These are phyloP conservation scores for Silene conica DNA, from an alignment of 148 eudicot species.

Conservation along the genomic window DNA sequence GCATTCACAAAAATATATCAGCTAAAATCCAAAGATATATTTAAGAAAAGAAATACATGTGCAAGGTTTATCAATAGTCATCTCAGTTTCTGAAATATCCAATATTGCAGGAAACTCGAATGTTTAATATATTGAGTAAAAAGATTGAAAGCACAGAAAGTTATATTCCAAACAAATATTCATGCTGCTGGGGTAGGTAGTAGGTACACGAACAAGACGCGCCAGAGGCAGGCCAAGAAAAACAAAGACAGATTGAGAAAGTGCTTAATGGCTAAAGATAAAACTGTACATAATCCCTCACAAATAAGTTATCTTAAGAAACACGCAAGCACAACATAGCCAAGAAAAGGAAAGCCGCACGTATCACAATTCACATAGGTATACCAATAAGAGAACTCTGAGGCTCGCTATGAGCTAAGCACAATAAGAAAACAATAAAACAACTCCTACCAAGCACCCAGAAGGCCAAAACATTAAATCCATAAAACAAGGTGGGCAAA, in stretches of 20 bases:
- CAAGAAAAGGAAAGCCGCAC: background rate
- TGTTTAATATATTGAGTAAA: constrained; percentile 72
- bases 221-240: constrained; percentile 34
- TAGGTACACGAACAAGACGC: constrained; percentile 92
- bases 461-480: constrained; percentile 95
- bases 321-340: constrained; percentile 61
- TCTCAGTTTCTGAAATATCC: constrained; percentile 39
- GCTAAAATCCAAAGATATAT: constrained; percentile 9
- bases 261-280: constrained; percentile 1
- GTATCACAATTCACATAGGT: constrained; percentile 20
- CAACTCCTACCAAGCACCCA: constrained; percentile 93
- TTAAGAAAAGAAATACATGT: background rate
- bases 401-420: background rate
- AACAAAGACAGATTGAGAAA: background rate
- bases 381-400: constrained; percentile 2
- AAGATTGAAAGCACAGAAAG: constrained; percentile 84
- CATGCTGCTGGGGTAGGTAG: constrained; percentile 91
- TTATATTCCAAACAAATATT: constrained; percentile 60
- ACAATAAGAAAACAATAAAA: background rate
- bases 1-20: constrained; percentile 17
- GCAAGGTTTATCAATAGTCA: constrained; percentile 25
- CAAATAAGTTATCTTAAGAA: constrained; percentile 31
- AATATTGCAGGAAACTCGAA: constrained; percentile 45
- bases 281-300: background rate
- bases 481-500: constrained; percentile 95